These are phyloP conservation scores for Byssothecium circinans DNA, from an alignment of 2,329 filamentous ascomycete species.

Conservation along the genomic window DNA sequence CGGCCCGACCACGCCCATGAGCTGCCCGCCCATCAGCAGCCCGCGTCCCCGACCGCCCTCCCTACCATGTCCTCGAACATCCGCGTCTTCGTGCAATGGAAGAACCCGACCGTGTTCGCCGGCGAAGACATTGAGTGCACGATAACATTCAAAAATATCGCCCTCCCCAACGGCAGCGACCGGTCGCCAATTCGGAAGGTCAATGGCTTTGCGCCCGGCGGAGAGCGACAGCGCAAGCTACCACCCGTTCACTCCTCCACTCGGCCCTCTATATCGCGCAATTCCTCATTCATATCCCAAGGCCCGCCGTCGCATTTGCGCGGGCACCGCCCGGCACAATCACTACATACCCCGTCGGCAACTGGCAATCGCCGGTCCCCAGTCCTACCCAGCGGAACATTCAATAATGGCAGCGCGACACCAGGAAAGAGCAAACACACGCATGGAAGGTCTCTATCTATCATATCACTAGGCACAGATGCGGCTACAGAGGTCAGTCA, in stretches of 20 bases:
- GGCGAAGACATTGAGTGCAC: constrained; percentile 95
- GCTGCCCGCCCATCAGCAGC: constrained; percentile 29
- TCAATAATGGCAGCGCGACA: constrained; percentile 28
- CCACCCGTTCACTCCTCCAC: constrained; percentile 42
- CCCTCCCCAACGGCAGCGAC: constrained; percentile 49
- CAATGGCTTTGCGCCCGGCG: constrained; percentile 41
- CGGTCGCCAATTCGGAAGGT: constrained; percentile 33
- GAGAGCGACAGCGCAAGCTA: constrained; percentile 44
- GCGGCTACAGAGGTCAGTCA: constrained; percentile 33
- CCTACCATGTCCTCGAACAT: constrained; percentile 63
- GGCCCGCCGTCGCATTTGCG: constrained; percentile 39
- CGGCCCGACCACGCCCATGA: constrained; percentile 34
- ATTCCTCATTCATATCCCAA: constrained; percentile 40
- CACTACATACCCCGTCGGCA: constrained; percentile 53
- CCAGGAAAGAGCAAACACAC: constrained; percentile 40
- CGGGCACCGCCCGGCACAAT: constrained; percentile 71
- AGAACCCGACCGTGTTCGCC: constrained; percentile 90
- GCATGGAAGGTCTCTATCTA: constrained; percentile 52
- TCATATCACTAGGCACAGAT: constrained; percentile 53
- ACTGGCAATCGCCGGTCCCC: constrained; percentile 28
- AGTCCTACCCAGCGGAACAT: constrained; percentile 19
- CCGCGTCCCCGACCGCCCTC: constrained; percentile 26
- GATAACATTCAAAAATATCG: constrained; percentile 92
- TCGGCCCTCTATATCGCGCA: constrained; percentile 38
- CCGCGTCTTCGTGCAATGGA: constrained; percentile 93